Evolutionary conservation across 495 filamentous ascomycete species (phyloP), one percentile per base, ranked within the genome.

Genomic region (Aspergillus saccharolyticus): DNA sequence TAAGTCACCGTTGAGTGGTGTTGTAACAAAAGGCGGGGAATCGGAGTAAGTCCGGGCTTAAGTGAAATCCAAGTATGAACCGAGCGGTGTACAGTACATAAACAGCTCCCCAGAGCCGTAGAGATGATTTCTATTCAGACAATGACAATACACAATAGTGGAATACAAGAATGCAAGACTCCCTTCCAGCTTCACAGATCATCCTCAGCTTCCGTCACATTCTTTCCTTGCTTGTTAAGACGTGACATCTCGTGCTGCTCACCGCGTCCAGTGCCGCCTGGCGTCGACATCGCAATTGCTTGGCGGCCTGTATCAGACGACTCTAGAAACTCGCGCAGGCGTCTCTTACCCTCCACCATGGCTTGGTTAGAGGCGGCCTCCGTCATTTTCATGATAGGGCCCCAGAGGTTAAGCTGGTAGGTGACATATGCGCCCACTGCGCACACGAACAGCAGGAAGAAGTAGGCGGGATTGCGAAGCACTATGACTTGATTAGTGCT

Each of bases 371-470:
- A 84, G 16, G 95, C 95, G 17, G 94, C 94, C 64, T 94, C 89
- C 52, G 83, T 84, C 89, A 98, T 96, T 63, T 93, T 90, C 58
- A 91, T 73, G 77, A 98, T 97, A 1, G 94, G 95, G 2, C 94
- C 92, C 81, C 94, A 92, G 9, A 98, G 84, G 66, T 97, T 97
- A 52, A 97, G 87, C 25, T 82, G 89, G 69, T 93, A 96, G 18
- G 92, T 91, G 20, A 97, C 78, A 64, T 97, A 98, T 15, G 85
- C 87, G 21, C 81, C 89, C 19, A 85, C 80, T 25, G 80, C 87
- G 21, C 85, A 72, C 22, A 96, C 70, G 59, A 96, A 82, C 17
- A 98, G 74, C 63, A 97, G 82, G 66, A 97, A 75, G 78, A 97
- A 97, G 69, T 96, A 91, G 22, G 91, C 73, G 0, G 94, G 94